Evolutionary conservation across 2,329 filamentous ascomycete species (phyloP).

Genomic region (Aspergillus ibericus): DNA sequence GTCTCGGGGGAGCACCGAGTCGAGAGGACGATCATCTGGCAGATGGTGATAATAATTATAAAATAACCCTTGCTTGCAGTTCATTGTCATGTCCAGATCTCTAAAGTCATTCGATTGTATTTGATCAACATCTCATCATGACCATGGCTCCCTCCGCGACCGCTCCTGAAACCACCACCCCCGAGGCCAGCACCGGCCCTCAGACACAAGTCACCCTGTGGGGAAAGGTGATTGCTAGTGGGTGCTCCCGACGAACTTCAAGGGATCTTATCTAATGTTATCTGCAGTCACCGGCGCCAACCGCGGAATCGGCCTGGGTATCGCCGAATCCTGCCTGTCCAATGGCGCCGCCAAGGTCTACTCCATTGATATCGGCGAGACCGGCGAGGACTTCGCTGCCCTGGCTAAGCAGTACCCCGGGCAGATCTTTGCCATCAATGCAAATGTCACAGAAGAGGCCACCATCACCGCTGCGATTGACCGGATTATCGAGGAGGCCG

Average conservation of each 20-base stretch:
- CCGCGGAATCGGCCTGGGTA: slow-evolving; percentile 47
- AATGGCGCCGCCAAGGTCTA: slow-evolving; percentile 49
- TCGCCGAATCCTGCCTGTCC: slow-evolving; percentile 49
- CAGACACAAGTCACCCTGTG: slow-evolving; percentile 32
- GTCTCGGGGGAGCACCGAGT: not conserved
- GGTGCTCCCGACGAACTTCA: not conserved
- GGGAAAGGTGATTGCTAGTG: slow-evolving; percentile 38
- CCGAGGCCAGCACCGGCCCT: slow-evolving; percentile 1
- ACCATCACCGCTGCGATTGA: slow-evolving; percentile 49
- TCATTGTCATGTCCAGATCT: not conserved
- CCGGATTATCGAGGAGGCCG: slow-evolving; percentile 45
- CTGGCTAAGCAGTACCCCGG: slow-evolving; percentile 39
- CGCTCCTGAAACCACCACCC: not conserved
- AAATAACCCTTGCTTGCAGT: no score
- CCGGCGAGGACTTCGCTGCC: slow-evolving; percentile 19
- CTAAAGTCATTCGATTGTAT: no score
- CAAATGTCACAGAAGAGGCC: slow-evolving; percentile 50
- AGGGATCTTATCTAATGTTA: not conserved
- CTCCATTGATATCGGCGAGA: slow-evolving; percentile 47
- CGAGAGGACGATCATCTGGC: not conserved
- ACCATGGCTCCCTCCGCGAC: slow-evolving; percentile 4
- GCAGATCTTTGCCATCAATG: slow-evolving; percentile 43
- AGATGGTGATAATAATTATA: not conserved
- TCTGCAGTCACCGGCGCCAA: slow-evolving; percentile 39
- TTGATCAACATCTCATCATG: not conserved